Percentiles rank a stretch among this genome's conserved stretches.
Conservation (phyloP, 2,329 filamentous ascomycete genomes). For the Dactylellina leptospora region DNA sequence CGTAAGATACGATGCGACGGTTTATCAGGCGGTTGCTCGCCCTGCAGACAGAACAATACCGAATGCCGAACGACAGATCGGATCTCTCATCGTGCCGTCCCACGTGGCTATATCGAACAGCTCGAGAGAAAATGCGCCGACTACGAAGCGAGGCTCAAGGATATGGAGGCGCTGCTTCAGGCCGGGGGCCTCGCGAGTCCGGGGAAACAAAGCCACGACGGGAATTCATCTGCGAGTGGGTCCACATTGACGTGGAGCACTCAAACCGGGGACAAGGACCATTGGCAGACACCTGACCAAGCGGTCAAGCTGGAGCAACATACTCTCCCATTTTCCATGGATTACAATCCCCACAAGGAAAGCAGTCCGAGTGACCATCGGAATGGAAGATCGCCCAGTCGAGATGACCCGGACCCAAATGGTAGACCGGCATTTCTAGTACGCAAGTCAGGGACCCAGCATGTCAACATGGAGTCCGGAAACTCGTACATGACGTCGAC, state of each 20-base stretch:
- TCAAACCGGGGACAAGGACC: constrained; percentile 28
- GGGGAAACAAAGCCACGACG: constrained; percentile 24
- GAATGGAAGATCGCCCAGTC: constrained; percentile 10
- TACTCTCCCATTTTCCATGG: constrained; percentile 34
- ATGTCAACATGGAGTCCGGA: constrained; percentile 65
- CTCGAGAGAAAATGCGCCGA: constrained; percentile 70
- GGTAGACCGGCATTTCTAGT: constrained; percentile 54
- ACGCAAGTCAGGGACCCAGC: constrained; percentile 55
- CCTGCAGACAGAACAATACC: constrained; percentile 78
- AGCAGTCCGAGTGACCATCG: not conserved
- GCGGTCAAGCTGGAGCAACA: constrained; percentile 46
- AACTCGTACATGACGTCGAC: constrained; percentile 75
- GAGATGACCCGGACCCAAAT: constrained; percentile 18
- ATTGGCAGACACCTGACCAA: constrained; percentile 17
- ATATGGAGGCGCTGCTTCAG: constrained; percentile 73
- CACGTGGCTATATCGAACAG: constrained; percentile 78
- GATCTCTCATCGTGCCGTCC: constrained; percentile 81
- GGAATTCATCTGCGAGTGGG: constrained; percentile 23
- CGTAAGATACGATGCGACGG: constrained; percentile 90
- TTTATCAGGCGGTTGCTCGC: constrained; percentile 79
- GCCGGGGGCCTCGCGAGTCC: constrained; percentile 60
- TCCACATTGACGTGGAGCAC: constrained; percentile 31
- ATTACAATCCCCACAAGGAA: constrained; percentile 29
- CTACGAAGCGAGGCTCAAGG: constrained; percentile 72
- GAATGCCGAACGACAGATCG: constrained; percentile 87